Evolutionary conservation across 1,284 basidiomycete genomes (phyloP).

Genomic region (Microbotryum intermedium): DNA sequence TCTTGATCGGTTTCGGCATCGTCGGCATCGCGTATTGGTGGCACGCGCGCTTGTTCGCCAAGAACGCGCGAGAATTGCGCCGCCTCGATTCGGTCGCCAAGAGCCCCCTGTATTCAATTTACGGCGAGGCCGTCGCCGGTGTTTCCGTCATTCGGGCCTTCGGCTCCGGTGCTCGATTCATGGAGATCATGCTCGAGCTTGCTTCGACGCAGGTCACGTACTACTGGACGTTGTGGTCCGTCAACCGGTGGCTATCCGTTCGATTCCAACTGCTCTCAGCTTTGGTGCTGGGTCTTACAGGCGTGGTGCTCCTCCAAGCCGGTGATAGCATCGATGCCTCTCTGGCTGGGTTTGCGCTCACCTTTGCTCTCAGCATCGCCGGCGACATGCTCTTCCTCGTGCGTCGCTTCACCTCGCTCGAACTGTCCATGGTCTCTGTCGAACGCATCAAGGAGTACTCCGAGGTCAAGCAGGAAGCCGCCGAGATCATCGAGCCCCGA

Average conservation of each 20-base stretch:
- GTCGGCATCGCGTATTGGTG: constrained; percentile 26
- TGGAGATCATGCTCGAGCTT: constrained; percentile 33
- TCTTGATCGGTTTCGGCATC: constrained; percentile 31
- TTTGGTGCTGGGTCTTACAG: constrained; percentile 30
- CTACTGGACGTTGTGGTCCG: constrained; percentile 38
- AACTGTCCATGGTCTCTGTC: constrained; percentile 87
- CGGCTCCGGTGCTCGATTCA: constrained; percentile 49
- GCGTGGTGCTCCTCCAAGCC: constrained; percentile 48
- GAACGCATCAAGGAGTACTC: constrained; percentile 88
- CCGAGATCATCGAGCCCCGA: constrained; percentile 54
- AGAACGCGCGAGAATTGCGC: constrained; percentile 34
- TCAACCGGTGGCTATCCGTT: constrained; percentile 41
- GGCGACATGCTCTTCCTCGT: constrained; percentile 40
- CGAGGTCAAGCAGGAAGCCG: constrained; percentile 47
- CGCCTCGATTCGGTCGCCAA: constrained; percentile 68
- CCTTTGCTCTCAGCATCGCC: constrained; percentile 40
- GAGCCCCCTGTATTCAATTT: constrained; percentile 84
- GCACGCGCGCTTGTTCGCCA: constrained; percentile 26
- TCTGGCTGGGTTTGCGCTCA: constrained; percentile 43
- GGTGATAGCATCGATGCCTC: constrained; percentile 38
- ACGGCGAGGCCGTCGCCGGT: constrained; percentile 43
- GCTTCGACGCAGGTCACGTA: constrained; percentile 19
- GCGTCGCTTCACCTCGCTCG: constrained; percentile 53
- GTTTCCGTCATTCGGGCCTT: constrained; percentile 79
- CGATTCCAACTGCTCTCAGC: constrained; percentile 31